Evolutionary conservation across 768 basidiomycete species (phyloP).

Genomic region (Tulasnella sp.): DNA sequence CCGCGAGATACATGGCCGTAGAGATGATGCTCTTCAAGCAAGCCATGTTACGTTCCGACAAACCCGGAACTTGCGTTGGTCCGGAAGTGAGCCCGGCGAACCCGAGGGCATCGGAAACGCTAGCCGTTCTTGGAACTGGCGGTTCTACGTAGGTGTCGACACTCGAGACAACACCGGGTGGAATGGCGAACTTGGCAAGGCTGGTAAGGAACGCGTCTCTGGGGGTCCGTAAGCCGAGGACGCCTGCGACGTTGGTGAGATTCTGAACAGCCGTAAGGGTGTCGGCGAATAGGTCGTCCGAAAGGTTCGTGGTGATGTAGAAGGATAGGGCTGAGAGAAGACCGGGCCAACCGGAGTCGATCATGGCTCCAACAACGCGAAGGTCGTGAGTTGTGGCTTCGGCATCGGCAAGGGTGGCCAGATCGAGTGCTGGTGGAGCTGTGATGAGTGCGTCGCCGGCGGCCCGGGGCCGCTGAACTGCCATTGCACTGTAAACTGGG

Average conservation of each 20-base stretch:
- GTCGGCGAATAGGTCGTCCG: constrained; percentile 89
- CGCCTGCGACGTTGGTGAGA: constrained; percentile 85
- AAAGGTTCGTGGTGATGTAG: constrained; percentile 86
- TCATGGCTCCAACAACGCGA: constrained; percentile 69
- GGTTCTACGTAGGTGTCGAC: constrained; percentile 64
- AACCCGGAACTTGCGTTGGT: constrained; percentile 62
- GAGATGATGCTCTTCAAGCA: constrained; percentile 83
- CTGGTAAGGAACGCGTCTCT: constrained; percentile 91
- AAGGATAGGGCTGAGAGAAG: constrained; percentile 88
- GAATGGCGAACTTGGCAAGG: constrained; percentile 91
- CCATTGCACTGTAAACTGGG: constrained; percentile 72
- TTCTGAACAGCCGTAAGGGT: constrained; percentile 80
- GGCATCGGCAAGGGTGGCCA: constrained; percentile 57
- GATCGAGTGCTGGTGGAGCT: constrained; percentile 73
- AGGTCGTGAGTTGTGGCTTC: constrained; percentile 62
- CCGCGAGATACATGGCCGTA: constrained; percentile 78
- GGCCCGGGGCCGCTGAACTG: constrained; percentile 64
- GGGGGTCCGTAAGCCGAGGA: constrained; percentile 82
- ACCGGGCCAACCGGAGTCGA: constrained; percentile 90
- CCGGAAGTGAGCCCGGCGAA: constrained; percentile 47
- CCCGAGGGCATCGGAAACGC: constrained; percentile 62
- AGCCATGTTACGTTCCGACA: constrained; percentile 88
- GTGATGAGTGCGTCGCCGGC: constrained; percentile 68
- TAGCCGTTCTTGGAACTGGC: constrained; percentile 62
- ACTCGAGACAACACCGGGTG: constrained; percentile 82